phyloP scores from a whole-genome alignment of 805 yeast species.

The Hanseniaspora valbyensis region DNA sequence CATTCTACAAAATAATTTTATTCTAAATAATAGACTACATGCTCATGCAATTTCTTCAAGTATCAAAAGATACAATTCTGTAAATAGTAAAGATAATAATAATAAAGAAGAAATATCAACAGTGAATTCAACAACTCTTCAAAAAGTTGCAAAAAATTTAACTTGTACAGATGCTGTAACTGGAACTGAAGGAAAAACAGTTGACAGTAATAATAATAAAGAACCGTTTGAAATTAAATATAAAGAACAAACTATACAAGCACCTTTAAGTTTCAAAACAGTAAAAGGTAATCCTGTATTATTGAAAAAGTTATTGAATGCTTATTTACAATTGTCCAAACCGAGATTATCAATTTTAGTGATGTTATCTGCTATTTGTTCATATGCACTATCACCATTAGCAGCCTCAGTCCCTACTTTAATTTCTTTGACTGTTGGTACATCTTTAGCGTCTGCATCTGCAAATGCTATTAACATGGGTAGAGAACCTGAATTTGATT shows the following conservation, averaged over 20 bases:
- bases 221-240: conserved; percentile 51
- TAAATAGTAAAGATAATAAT: conserved; percentile 17
- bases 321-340: conserved; percentile 75
- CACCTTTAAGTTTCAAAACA: conserved; percentile 4
- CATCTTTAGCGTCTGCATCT: conserved; percentile 77
- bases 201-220: conserved; percentile 20
- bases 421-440: conserved; percentile 67
- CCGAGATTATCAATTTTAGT: conserved; percentile 82
- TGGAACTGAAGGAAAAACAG: conserved; percentile 4
- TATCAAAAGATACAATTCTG: conserved; percentile 15
- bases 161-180: conserved; percentile 30
- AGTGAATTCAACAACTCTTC: conserved; percentile 7
- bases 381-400: conserved; percentile 83
- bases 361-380: conserved; percentile 82
- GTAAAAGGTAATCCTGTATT: conserved; percentile 17
- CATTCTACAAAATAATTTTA: conserved; percentile 18
- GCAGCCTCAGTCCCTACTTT: conserved; percentile 65
- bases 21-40: too few relatives aligned
- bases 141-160: conserved; percentile 25
- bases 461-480: conserved; percentile 98
- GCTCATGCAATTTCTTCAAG: conserved; percentile 29
- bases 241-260: conserved; percentile 23
- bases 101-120: conserved; percentile 4
- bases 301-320: conserved; percentile 35
- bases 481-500: conserved; percentile 83